Base-by-base conservation (phyloP, 2,329 filamentous ascomycete species). In the Xylariaceae sp. region DNA sequence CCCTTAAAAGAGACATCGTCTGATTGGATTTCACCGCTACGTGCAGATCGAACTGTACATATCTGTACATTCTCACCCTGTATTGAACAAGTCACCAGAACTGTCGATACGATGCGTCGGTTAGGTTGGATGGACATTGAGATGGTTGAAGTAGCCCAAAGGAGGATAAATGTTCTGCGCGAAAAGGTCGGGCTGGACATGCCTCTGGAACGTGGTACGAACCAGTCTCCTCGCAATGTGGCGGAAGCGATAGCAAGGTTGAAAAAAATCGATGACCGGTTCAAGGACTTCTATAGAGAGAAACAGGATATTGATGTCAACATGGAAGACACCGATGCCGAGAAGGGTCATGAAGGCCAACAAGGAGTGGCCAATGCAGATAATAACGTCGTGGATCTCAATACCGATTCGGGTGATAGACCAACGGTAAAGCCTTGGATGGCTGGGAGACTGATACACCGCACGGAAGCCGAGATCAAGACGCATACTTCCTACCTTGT, bases 401-500 rank as follows among this genome's bases (percentile, higher is more conserved):
- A 36, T 12, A 64, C 71, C 28, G 73, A 66, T 6, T 14, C 45
- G 8, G 50, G 62, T 17, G 58, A 65, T 23, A 39, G 53, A 11
- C 4, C 50, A 61, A 70, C 43, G 49, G 72, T 74, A 41, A 86
- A 90, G 60, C 73, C 83, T 1, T 96, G 88, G 77, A 85, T 89
- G 70, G 85, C 93, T 60, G 95, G 95, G 1, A 84, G 86, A 24
- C 70, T 98, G 36, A 82, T 92, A 26, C 91, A 96, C 67, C 84
- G 92, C 21, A 87, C 90, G 0, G 95, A 99, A 76, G 79, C 87
- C 0, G 95, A 99, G 69, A 78, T 98, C 58, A 97, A 96, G 81
- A 95, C 91, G 6, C 95, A 99, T 75, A 99, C 95, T 0, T 95
- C 90, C n/a, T 99, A 99, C 73, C 82, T 99, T 4, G 90, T 96